Percentiles rank a stretch among this genome's conserved stretches.
Evolutionary conservation across 73 alveolate genomes (phyloP).

Genomic region (Tetrahymena elliotti): DNA sequence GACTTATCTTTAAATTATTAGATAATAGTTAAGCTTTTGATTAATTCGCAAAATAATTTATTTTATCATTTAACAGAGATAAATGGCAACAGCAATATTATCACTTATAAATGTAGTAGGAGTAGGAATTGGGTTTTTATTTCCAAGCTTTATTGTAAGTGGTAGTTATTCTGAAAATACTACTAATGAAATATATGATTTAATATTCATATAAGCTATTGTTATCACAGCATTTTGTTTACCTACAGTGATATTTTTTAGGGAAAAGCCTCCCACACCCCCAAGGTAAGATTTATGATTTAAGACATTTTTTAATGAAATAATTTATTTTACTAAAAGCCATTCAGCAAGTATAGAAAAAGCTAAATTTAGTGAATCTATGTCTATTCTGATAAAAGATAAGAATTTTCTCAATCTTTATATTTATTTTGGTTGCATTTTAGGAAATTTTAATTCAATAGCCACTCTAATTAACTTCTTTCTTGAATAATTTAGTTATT

Average conservation of each 20-base stretch:
- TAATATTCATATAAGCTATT: constrained; percentile 48
- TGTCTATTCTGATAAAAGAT: constrained; percentile 27
- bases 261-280: neutral
- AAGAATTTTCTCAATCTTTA: constrained; percentile 34
- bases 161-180: constrained; percentile 38
- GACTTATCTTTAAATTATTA: neutral
- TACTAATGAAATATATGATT: constrained; percentile 39
- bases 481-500: constrained; percentile 43
- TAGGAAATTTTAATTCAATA: constrained; percentile 47
- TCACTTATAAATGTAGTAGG: constrained; percentile 69
- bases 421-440: constrained; percentile 34
- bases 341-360: constrained; percentile 17
- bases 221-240: neutral
- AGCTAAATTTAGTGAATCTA: constrained; percentile 16
- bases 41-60: too few relatives aligned
- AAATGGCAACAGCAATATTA: constrained; percentile 71
- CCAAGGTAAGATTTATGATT: neutral
- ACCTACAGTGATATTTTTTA: constrained; percentile 5
- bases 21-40: too few relatives aligned
- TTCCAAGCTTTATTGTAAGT: constrained; percentile 62
- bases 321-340: neutral
- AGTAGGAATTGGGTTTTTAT: constrained; percentile 69
- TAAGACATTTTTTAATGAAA: neutral
- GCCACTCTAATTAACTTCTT: constrained; percentile 49
- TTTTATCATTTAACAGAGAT: constrained; percentile 56